These are phyloP conservation scores for Saccharomyces pastorianus DNA, from an alignment of 1,139 yeast genomes.

Conservation along the genomic window DNA sequence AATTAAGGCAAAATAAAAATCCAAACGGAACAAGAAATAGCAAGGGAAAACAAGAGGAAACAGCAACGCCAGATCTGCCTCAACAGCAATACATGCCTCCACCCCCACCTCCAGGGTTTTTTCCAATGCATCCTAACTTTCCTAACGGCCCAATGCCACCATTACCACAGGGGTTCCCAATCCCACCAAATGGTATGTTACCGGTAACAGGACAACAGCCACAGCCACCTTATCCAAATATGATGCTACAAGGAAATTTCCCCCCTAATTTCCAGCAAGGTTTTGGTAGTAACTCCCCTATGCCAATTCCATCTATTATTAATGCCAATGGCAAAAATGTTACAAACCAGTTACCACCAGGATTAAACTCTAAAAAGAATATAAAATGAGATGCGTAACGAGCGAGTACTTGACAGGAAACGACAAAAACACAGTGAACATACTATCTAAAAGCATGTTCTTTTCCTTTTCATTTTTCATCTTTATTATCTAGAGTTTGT, in stretches of 20 bases:
- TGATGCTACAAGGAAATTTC: constrained; percentile 1
- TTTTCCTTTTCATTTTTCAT: neutral
- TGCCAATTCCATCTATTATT: neutral
- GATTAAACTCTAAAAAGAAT: neutral
- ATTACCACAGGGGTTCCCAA: constrained; percentile 6
- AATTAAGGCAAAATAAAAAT: constrained; percentile 26
- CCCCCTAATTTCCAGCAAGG: neutral
- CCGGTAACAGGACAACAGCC: constrained; percentile 6
- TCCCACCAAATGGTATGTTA: constrained; percentile 16
- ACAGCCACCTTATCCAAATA: constrained; percentile 8
- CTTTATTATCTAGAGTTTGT: neutral
- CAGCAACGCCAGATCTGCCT: constrained; percentile 9
- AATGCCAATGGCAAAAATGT: neutral
- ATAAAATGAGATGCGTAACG: neutral
- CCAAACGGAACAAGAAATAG: constrained; percentile 14
- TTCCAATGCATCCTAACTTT: neutral
- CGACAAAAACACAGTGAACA: neutral
- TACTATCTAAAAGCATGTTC: neutral
- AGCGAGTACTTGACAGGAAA: neutral
- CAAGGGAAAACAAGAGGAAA: constrained; percentile 1
- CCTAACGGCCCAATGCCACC: constrained; percentile 6
- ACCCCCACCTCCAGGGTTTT: constrained; percentile 5
- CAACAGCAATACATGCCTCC: constrained; percentile 22
- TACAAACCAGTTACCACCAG: neutral
- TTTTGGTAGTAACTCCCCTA: neutral